Percentiles rank a stretch among this genome's conserved stretches.
phyloP scores from a whole-genome alignment of 768 basidiomycete genomes.

The Kwoniella sp. region DNA sequence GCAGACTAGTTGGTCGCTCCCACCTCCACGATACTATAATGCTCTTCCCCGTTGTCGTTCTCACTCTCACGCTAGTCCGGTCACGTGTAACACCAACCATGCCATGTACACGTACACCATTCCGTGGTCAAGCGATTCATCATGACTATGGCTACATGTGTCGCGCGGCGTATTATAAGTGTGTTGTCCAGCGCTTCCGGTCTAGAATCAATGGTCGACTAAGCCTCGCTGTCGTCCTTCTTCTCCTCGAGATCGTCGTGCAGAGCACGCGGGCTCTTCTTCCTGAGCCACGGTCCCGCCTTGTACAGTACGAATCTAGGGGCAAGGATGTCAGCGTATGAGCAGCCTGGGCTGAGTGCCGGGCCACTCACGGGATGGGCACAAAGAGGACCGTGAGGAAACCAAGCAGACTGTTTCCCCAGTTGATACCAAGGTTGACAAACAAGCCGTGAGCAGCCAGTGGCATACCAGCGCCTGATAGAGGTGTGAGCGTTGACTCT shows the following conservation, averaged over 20 bases:
- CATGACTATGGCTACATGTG: too few species aligned
- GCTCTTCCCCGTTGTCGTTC: background rate
- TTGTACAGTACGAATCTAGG: slow-evolving; percentile 24
- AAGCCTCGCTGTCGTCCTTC: slow-evolving; percentile 1
- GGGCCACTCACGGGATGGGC: slow-evolving; percentile 45
- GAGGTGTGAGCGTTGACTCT: background rate
- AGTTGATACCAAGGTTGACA: slow-evolving; percentile 42
- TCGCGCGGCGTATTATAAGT: background rate
- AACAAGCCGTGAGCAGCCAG: slow-evolving; percentile 45
- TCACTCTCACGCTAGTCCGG: too few species aligned
- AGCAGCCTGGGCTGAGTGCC: background rate
- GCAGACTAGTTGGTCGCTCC: too few species aligned
- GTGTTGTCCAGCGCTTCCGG: background rate
- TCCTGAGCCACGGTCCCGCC: slow-evolving; percentile 22
- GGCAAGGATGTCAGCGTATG: background rate
- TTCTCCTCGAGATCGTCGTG: slow-evolving; percentile 24
- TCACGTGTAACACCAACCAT: too few species aligned
- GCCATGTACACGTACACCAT: too few species aligned
- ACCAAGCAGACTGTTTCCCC: slow-evolving; percentile 45
- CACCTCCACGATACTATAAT: background rate
- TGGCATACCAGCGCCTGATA: slow-evolving; percentile 33
- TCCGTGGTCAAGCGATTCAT: too few species aligned
- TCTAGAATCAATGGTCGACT: too few species aligned
- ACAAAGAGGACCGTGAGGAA: slow-evolving; percentile 46
- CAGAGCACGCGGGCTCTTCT: slow-evolving; percentile 16